A percentile compares a stretch with the other conserved stretches of the same genome.
phyloP scores from a whole-genome alignment of 2,329 filamentous ascomycete species.

The Neopestalotiopsis sp. region DNA sequence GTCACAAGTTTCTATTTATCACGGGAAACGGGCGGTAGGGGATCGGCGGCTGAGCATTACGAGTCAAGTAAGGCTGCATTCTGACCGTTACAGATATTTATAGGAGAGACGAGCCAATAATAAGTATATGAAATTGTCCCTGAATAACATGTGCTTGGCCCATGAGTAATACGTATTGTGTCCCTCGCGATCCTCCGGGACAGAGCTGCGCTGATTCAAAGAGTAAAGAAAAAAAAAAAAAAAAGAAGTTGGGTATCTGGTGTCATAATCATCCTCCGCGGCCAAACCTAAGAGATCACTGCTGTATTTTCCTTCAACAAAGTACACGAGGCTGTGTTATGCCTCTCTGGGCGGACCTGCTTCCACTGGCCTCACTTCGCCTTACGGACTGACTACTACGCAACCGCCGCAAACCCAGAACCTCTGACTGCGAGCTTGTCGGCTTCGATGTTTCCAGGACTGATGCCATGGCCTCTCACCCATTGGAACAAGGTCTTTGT shows the following conservation, averaged over 20 bases:
- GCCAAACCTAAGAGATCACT: neutral
- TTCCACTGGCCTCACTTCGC: neutral
- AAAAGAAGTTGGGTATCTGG: neutral
- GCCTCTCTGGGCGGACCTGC: too few species aligned
- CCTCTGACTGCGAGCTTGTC: slow-evolving; percentile 78
- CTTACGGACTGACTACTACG: neutral
- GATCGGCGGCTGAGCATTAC: too few species aligned
- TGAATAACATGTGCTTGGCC: neutral
- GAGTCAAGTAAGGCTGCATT: too few species aligned
- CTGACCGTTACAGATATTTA: too few species aligned
- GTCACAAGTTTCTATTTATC: too few species aligned
- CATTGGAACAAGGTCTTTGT: slow-evolving; percentile 77
- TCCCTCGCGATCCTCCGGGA: neutral
- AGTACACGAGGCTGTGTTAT: neutral
- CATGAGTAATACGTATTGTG: neutral
- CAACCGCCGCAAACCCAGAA: slow-evolving; percentile 42
- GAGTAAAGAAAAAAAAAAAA: neutral
- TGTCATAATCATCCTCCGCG: neutral
- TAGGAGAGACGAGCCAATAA: too few species aligned
- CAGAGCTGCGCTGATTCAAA: neutral
- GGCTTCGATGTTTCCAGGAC: slow-evolving; percentile 79
- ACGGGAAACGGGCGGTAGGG: too few species aligned
- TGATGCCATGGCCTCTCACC: slow-evolving; percentile 84
- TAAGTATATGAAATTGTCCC: too few species aligned
- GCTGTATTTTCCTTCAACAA: neutral